Conservation (phyloP, 306 rosid species). For the Corylus americana region DNA sequence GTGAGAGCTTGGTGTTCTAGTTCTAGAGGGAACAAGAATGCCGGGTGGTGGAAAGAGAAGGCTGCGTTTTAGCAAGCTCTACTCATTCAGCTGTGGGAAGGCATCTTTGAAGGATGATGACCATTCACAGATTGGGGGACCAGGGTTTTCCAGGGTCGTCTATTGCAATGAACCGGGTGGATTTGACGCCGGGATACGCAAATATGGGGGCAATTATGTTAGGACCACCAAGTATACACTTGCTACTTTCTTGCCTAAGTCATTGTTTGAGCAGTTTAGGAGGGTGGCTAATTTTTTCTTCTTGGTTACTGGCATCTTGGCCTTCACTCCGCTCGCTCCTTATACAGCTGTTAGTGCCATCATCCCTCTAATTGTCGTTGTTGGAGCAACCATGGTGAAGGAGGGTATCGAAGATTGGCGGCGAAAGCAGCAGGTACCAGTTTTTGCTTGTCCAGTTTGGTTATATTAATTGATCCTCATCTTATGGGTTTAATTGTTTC, state of each 20-base stretch:
- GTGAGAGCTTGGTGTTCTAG: not conserved
- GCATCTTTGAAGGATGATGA: conserved; percentile 55
- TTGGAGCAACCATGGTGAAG: conserved; percentile 74
- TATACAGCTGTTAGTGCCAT: conserved; percentile 81
- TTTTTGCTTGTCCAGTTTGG: conserved; percentile 18
- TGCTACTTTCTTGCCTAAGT: conserved; percentile 85
- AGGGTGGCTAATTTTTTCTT: conserved; percentile 94
- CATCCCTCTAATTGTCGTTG: conserved; percentile 61
- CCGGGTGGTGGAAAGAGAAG: conserved; percentile 50
- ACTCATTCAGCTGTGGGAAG: conserved; percentile 72
- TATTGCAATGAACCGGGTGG: conserved; percentile 67
- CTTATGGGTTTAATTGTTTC: not conserved
- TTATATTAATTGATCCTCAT: conserved; percentile 17
- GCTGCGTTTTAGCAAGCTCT: conserved; percentile 82
- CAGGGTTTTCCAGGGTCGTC: conserved; percentile 81
- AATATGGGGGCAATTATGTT: conserved; percentile 64
- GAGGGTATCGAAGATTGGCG: conserved; percentile 85
- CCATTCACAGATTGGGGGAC: conserved; percentile 72
- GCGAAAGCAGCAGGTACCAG: conserved; percentile 76
- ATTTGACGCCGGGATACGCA: conserved; percentile 50
- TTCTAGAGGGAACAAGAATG: conserved; percentile 34
- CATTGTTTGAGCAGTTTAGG: conserved; percentile 96
- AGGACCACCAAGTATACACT: conserved; percentile 77
- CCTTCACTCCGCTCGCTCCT: conserved; percentile 87
- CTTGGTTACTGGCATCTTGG: conserved; percentile 64